phyloP scores from a whole-genome alignment of 257 asterid species.

The Jacaranda mimosifolia region DNA sequence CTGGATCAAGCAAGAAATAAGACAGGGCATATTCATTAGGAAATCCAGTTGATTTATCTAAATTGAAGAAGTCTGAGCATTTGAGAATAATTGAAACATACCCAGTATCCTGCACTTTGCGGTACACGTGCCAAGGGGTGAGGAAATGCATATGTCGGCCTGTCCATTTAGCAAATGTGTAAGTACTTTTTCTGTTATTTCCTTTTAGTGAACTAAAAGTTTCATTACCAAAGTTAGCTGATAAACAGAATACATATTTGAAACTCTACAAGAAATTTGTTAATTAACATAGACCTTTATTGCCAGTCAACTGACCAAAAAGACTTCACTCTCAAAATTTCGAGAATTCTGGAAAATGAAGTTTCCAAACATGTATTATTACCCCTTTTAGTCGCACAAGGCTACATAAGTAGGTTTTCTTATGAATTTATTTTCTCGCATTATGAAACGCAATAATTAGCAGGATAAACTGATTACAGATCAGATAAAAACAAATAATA shows the following conservation, averaged over 20 bases:
- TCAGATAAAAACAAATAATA: slow-evolving; percentile 27
- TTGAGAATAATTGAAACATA: slow-evolving; percentile 47
- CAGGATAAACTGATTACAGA: slow-evolving; percentile 30
- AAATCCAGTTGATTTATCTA: slow-evolving; percentile 1
- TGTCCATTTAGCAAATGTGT: slow-evolving; percentile 56
- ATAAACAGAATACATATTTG: background rate
- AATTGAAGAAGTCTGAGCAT: slow-evolving; percentile 11
- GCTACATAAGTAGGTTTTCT: background rate
- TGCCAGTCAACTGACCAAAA: background rate
- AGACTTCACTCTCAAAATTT: background rate
- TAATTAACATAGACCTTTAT: slow-evolving; percentile 2
- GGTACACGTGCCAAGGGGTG: slow-evolving; percentile 99
- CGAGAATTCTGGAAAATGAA: background rate
- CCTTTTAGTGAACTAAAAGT: slow-evolving; percentile 2
- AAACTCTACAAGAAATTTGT: background rate
- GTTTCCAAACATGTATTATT: background rate
- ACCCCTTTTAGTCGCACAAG: no score
- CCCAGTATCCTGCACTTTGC: slow-evolving; percentile 99
- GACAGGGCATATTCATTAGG: slow-evolving; percentile 11
- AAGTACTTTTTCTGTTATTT: slow-evolving; percentile 25
- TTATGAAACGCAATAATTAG: slow-evolving; percentile 13
- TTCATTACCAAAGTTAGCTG: background rate
- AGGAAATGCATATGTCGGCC: slow-evolving; percentile 98
- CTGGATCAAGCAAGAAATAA: slow-evolving; percentile 56
- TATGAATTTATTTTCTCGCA: background rate